A percentile compares a stretch with the other conserved stretches of the same genome.
Conservation (phyloP, 2,329 filamentous ascomycete species). For the Emmonsiellopsis sp. region DNA sequence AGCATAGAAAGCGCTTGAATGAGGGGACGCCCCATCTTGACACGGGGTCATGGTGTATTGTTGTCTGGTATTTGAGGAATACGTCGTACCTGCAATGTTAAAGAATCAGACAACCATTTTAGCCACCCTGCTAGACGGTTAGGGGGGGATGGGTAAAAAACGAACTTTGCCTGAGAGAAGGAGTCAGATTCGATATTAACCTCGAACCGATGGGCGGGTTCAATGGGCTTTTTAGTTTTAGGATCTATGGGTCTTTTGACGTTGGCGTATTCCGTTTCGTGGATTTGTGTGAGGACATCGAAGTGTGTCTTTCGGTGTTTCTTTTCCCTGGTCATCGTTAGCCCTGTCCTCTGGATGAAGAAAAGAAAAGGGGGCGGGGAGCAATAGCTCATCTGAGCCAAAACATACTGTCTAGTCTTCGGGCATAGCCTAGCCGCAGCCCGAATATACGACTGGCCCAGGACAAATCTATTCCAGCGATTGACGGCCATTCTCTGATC, state of each 20-base stretch:
- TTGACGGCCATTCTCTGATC: slow-evolving; percentile 41
- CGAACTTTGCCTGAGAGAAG: slow-evolving; percentile 37
- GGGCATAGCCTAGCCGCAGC: slow-evolving; percentile 37
- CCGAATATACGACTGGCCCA: slow-evolving; percentile 39
- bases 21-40: slow-evolving; percentile 34
- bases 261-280: slow-evolving; percentile 35
- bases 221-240: slow-evolving; percentile 32
- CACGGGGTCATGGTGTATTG: slow-evolving; percentile 36
- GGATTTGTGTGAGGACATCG: slow-evolving; percentile 32
- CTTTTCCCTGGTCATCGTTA: slow-evolving; percentile 29
- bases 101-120: background rate
- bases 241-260: slow-evolving; percentile 36
- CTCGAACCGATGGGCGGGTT: slow-evolving; percentile 41
- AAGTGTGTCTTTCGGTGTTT: slow-evolving; percentile 33
- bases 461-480: slow-evolving; percentile 38
- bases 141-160: slow-evolving; percentile 1
- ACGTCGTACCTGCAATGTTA: slow-evolving; percentile 28
- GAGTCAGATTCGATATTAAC: slow-evolving; percentile 39
- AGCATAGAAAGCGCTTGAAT: slow-evolving; percentile 40
- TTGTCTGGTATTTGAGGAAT: slow-evolving; percentile 38
- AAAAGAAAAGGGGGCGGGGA: background rate
- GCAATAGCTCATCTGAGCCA: background rate
- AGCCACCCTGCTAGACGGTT: background rate
- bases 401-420: slow-evolving; percentile 30
- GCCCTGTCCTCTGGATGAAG: background rate